These are phyloP conservation scores for Bipolaris sorokiniana DNA, from an alignment of 2,329 filamentous ascomycete species.

Conservation along the genomic window DNA sequence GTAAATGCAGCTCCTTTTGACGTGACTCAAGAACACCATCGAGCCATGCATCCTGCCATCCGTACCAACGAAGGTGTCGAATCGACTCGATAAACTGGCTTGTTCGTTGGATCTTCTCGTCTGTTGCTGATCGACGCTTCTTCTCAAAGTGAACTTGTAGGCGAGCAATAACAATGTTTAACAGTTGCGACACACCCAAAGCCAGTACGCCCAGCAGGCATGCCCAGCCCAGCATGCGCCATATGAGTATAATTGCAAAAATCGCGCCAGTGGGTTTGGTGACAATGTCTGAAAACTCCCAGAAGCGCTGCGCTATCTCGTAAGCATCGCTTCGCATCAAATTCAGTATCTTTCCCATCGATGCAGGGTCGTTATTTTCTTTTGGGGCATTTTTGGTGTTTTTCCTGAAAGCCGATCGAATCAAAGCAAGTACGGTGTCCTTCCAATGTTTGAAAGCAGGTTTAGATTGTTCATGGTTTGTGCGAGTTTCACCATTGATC, in stretches of 20 bases:
- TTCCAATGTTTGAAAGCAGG: slow-evolving; percentile 11
- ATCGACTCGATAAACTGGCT: slow-evolving; percentile 88
- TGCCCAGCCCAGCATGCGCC: slow-evolving; percentile 79
- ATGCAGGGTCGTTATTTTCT: slow-evolving; percentile 65
- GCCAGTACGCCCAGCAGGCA: slow-evolving; percentile 76
- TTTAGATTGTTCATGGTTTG: slow-evolving; percentile 8
- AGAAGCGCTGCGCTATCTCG: slow-evolving; percentile 81
- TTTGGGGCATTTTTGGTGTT: slow-evolving; percentile 35
- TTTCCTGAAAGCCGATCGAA: slow-evolving; percentile 27
- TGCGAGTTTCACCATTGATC: slow-evolving; percentile 22
- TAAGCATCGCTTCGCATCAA: slow-evolving; percentile 83
- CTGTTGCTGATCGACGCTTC: slow-evolving; percentile 73
- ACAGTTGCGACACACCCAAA: slow-evolving; percentile 69
- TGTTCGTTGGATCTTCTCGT: slow-evolving; percentile 78
- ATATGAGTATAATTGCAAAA: slow-evolving; percentile 74
- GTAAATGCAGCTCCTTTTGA: slow-evolving; percentile 69
- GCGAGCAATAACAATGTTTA: slow-evolving; percentile 73
- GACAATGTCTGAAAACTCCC: slow-evolving; percentile 81
- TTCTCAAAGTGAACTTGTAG: slow-evolving; percentile 72
- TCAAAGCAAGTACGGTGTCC: slow-evolving; percentile 10
- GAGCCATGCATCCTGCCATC: slow-evolving; percentile 80
- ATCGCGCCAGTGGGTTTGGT: slow-evolving; percentile 78
- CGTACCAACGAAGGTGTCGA: slow-evolving; percentile 79
- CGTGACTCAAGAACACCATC: slow-evolving; percentile 70
- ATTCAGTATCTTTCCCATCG: slow-evolving; percentile 90